Base-by-base conservation (phyloP, 108 stramenopile genomes). In the Schizochytrium sp. region DNA sequence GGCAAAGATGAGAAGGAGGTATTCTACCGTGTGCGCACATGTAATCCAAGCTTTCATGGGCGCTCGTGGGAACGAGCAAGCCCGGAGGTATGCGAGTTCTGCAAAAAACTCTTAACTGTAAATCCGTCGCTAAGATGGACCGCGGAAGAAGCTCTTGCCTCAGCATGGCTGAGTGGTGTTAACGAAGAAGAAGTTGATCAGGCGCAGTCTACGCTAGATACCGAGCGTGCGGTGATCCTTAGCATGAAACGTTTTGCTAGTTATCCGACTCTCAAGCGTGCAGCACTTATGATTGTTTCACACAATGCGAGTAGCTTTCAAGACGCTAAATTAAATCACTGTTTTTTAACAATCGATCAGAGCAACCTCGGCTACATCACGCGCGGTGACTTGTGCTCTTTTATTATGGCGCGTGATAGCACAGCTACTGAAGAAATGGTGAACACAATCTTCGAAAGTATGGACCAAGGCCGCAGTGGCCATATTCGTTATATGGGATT, bases 251-350 rank as follows among this genome's bases (percentile, higher is more conserved):
- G 83, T 44, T 92, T 89, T 89, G 64, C 89, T n/a, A 87, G 89
- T 28, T 92, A 92, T 64, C 59, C 76, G 28, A 72, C 89, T 49
- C 89, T 92, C 1, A 72, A 89, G 72, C 56, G 83, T 60, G 53
- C 88, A 13, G 91, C 83, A 17, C 90, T 92, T 49, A 92, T 92
- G 91, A 90, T 92, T 12, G 73, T 92, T 46, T 90, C 91, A 50
- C 90, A 92, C 89, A 88, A 91, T 50, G 38, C 49, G 2, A 55
- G 50, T 28, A 83, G 55, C 28, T 83, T 83, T 2, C 76, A 83
- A 28, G 53, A 83, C 76, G 40, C 50, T 3, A 49, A 55, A 10
- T 50, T 83, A 53, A 83, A 83, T 55, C 47, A 55, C 47, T 83
- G 76, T 53, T 83, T 83, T 42, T 42, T 83, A 53, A 53, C 47